Conservation (phyloP, 23 red algal species). For the Gracilaria gracilis region DNA sequence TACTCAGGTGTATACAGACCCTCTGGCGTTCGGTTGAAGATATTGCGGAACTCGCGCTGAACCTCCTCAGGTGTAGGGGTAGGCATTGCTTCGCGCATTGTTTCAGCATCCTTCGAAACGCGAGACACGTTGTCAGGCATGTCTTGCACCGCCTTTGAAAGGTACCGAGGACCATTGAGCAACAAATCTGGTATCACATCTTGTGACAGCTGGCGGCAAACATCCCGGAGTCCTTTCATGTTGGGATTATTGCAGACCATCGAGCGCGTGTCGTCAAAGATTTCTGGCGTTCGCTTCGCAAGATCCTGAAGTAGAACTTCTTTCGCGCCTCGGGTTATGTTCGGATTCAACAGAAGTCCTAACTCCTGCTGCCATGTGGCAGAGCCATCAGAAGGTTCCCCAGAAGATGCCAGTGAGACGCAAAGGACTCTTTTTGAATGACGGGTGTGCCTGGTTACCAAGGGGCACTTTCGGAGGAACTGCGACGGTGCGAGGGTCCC, state of each 20-base stretch:
- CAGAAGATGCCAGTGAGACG: constrained; percentile 8
- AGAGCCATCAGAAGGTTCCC: background rate
- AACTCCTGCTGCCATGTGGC: constrained; percentile 74
- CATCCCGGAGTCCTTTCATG: constrained; percentile 40
- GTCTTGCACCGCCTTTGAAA: constrained; percentile 34
- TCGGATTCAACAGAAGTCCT: constrained; percentile 52
- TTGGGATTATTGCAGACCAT: constrained; percentile 5
- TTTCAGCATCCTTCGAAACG: background rate
- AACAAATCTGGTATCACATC: constrained; percentile 72
- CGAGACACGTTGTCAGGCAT: constrained; percentile 38
- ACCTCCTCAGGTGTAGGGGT: constrained; percentile 33
- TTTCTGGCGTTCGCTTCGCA: constrained; percentile 62
- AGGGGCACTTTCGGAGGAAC: background rate
- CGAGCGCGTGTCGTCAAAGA: constrained; percentile 46
- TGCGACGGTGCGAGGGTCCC: no score
- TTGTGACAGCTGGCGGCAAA: constrained; percentile 57
- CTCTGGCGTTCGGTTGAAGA: constrained; percentile 62
- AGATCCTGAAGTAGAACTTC: constrained; percentile 61
- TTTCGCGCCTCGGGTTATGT: constrained; percentile 35
- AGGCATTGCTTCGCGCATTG: constrained; percentile 22
- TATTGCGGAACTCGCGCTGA: constrained; percentile 55
- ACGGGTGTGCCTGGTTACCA: background rate
- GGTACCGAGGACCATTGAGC: constrained; percentile 56
- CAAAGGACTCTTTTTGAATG: background rate
- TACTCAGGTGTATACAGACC: constrained; percentile 77